Percentiles rank a stretch among this genome's conserved stretches.
Conservation (phyloP, 2,329 filamentous ascomycete species). For the Cryphonectria japonica region DNA sequence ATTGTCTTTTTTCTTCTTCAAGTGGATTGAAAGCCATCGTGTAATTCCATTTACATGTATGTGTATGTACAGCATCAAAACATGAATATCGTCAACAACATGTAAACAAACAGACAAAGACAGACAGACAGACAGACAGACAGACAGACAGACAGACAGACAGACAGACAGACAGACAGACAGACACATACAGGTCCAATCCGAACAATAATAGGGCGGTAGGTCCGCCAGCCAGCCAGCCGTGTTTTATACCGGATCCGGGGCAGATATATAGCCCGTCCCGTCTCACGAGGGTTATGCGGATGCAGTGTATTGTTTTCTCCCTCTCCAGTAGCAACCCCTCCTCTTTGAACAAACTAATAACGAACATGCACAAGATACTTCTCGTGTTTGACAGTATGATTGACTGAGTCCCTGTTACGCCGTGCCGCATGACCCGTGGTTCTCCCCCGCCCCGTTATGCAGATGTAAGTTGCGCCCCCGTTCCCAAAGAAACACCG, state of each 20-base stretch:
- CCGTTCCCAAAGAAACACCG: neutral
- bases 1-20: neutral
- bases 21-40: neutral
- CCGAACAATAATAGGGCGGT: neutral
- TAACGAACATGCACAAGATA: neutral
- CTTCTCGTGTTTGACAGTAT: neutral
- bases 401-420: neutral
- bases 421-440: neutral
- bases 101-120: neutral
- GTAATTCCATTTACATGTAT: neutral
- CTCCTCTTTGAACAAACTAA: neutral
- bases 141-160: neutral
- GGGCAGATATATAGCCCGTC: neutral
- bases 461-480: neutral
- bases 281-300: too few relatives aligned
- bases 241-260: neutral
- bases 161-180: too few relatives aligned
- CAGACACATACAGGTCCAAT: neutral
- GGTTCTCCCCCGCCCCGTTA: neutral
- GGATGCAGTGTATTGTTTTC: neutral
- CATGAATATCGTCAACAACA: neutral
- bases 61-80: conserved; percentile 2
- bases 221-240: neutral
- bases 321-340: neutral
- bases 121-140: too few relatives aligned